Evolutionary conservation across 495 filamentous ascomycete genomes (phyloP), one percentile per base, ranked within the genome.

Genomic region (Neurospora tetrasperma): DNA sequence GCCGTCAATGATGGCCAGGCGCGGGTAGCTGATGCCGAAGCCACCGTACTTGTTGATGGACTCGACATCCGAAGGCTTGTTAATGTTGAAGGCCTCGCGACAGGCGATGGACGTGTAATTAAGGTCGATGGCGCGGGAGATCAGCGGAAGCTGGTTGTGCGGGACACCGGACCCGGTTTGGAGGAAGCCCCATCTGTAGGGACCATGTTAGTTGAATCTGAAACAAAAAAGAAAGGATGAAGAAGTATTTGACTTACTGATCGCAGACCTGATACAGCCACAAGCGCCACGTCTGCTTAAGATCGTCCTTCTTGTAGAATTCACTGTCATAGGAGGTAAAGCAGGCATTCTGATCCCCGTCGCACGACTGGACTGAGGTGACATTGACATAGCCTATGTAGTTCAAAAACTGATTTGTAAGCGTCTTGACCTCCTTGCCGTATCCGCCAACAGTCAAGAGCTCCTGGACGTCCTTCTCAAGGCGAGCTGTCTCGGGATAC

Each of bases 41-140:
- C 89, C 90, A 43, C 91, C 91, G 78, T 91, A 87, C 73, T 88
- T 86, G 80, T 93, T 93, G 79, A 92, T 88, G 16, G 82, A 78
- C 5, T 86, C 80, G 0, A 88, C 79, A 70, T 92, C 78, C 0
- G 91, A 82, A 0, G 85, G 84, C 2, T 78, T 78, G 12, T 83
- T 86, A 77, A 93, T 88, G 78, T 89, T 88, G 86, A 91, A 94
- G 5, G 86, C 85, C 11, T 84, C 77, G 3, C 79, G 75, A 83
- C 91, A 93, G 74, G 88, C 81, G 4, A 83, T 31, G 7, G 84
- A 83, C 5, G 81, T 73, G 78, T 87, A 91, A 12, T 85, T 78
- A 0, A 92, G 72, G 75, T 87, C 84, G 72, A 91, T 83, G 1
- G 86, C 84, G 9, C 91, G 89, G 9, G 90, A 92, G 72, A 93